phyloP scores from a whole-genome alignment of 257 asterid species.

The Capsicum pubescens region DNA sequence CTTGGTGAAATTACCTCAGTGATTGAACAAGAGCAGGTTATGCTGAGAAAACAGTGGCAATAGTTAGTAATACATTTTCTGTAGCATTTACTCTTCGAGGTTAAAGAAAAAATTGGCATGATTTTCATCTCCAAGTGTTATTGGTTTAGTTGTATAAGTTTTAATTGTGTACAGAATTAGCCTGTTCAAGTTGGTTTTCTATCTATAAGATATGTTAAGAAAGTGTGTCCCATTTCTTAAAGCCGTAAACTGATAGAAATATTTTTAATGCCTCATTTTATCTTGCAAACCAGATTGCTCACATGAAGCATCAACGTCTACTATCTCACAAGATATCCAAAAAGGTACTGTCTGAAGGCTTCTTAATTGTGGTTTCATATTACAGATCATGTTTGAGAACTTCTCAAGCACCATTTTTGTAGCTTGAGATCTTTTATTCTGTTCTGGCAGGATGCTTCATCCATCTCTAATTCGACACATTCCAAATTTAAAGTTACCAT shows the following conservation, averaged over 20 bases:
- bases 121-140: constrained; percentile 22
- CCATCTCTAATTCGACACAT: constrained; percentile 29
- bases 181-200: neutral
- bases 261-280: constrained; percentile 22
- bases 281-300: constrained; percentile 59
- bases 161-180: neutral
- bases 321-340: constrained; percentile 65
- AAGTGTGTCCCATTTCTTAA: constrained; percentile 11
- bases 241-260: neutral
- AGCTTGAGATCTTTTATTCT: neutral
- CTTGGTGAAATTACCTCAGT: constrained; percentile 15
- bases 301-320: constrained; percentile 66
- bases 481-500: constrained; percentile 58
- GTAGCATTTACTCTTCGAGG: neutral
- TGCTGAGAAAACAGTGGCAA: constrained; percentile 15
- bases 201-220: constrained; percentile 3
- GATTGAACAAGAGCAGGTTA: neutral
- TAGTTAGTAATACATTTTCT: neutral
- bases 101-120: neutral
- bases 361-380: constrained; percentile 7
- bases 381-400: constrained; percentile 9
- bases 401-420: neutral
- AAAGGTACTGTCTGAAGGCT: constrained; percentile 50
- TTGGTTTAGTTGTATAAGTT: neutral
- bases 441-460: constrained; percentile 28